Conservation (phyloP, 2,329 filamentous ascomycete genomes). For the Trichoderma hamatum region DNA sequence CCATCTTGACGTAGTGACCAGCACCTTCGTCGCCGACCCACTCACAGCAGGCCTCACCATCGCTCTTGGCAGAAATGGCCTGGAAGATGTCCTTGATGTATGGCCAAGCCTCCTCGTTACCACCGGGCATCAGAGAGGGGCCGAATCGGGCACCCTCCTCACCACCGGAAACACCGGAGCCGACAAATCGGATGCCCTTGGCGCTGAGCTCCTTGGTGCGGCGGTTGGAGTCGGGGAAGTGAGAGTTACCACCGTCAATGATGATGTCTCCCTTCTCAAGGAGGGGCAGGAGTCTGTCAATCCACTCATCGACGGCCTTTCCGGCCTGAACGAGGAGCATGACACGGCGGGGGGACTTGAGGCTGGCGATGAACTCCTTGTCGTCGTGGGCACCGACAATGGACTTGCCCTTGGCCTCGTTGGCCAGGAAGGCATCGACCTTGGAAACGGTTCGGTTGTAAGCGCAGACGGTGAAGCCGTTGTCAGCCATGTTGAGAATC, state of each 20-base stretch:
- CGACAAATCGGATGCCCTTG: conserved; percentile 96
- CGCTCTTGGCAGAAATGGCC: conserved; percentile 95
- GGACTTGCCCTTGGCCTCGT: conserved; percentile 94
- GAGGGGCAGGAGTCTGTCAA: conserved; percentile 86
- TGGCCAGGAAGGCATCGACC: conserved; percentile 90
- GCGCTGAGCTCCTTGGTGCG: conserved; percentile 81
- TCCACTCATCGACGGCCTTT: conserved; percentile 98
- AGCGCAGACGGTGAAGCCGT: conserved; percentile 94
- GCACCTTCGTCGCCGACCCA: conserved; percentile 99
- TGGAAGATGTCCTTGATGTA: conserved; percentile 99
- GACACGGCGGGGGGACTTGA: conserved; percentile 94
- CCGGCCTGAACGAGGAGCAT: conserved; percentile 99
- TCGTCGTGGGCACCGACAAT: conserved; percentile 91
- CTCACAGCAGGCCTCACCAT: conserved; percentile 96
- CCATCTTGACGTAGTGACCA: conserved; percentile 99
- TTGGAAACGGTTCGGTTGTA: conserved; percentile 99
- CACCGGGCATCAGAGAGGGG: conserved; percentile 97
- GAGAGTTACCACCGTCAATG: conserved; percentile 97
- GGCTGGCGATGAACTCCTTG: conserved; percentile 93
- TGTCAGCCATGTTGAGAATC: conserved; percentile 86
- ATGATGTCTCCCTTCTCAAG: conserved; percentile 92
- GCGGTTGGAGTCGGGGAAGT: conserved; percentile 99
- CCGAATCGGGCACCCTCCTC: conserved; percentile 99
- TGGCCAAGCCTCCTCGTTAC: conserved; percentile 97
- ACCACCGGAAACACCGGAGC: conserved; percentile 96